These are phyloP conservation scores for Jasminum sambac DNA, from an alignment of 257 asterid species.

Conservation along the genomic window DNA sequence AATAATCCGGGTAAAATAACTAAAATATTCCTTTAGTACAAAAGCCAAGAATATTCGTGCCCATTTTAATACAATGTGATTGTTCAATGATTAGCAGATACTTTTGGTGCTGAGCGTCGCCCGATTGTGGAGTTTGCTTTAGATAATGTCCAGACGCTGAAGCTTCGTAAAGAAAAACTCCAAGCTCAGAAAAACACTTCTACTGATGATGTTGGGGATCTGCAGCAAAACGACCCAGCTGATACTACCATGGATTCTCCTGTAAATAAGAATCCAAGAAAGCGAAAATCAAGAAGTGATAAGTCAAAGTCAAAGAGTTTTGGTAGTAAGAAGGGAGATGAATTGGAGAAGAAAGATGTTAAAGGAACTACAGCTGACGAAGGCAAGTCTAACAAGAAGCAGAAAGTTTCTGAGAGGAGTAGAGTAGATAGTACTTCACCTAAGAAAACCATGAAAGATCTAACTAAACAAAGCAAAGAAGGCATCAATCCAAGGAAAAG, in stretches of 20 bases:
- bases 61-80: neutral
- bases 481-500: conserved; percentile 30
- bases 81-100: conserved; percentile 45
- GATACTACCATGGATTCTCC: conserved; percentile 22
- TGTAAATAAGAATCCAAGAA: conserved; percentile 42
- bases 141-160: conserved; percentile 78
- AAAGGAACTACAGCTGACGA: conserved; percentile 30
- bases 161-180: conserved; percentile 66
- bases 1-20: conserved; percentile 74
- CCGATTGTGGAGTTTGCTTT: conserved; percentile 98
- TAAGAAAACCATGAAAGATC: conserved; percentile 32
- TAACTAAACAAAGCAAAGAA: conserved; percentile 33
- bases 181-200: conserved; percentile 48
- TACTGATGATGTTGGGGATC: conserved; percentile 26
- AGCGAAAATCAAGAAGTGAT: conserved; percentile 47
- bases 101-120: conserved; percentile 82
- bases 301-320: conserved; percentile 30
- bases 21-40: neutral
- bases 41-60: neutral
- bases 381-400: conserved; percentile 35
- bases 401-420: conserved; percentile 24
- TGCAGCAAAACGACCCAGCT: conserved; percentile 28
- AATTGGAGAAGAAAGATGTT: conserved; percentile 27
- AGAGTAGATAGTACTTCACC: conserved; percentile 18
- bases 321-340: conserved; percentile 27